Base-by-base conservation (phyloP, 106 monocot species). In the Iris macrosiphon region DNA sequence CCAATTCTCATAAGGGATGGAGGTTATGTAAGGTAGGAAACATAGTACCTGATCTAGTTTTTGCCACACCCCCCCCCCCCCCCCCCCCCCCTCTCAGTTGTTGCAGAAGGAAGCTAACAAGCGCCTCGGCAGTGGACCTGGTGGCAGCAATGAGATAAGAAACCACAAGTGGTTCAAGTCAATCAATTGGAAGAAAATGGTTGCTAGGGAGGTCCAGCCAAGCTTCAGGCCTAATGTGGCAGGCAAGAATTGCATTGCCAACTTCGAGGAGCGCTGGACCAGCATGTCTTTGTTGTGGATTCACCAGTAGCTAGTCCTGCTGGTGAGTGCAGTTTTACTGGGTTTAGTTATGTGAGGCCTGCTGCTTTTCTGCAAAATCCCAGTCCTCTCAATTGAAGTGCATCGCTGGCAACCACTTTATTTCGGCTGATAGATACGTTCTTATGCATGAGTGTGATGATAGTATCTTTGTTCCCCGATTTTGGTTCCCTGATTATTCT, bases 121-220 rank as follows among this genome's bases (percentile, higher is more conserved):
- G 52, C 70, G 98, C 7, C 77, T 98, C 13, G 90, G 90, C 26
- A 56, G 90, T 33, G 90, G 90, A 40, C 59, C 77, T 11, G 67
- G 64, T 4, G 87, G 83, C 15, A 72, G 75, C 65, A 54, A 72
- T 16, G 90, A 98, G 67, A 98, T 98, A 35, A 98, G 87, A 66
- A 87, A 73, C 28, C 96, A 96, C 52, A 90, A 78, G 59, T 96
- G 96, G 96, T 96, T 96, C 69, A 96, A 87, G 41, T 27, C 70
- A 4, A 79, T 96, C 21, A 87, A 87, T 32, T 96, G 96, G 96
- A 80, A 57, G 66, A 86, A 80, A 43, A 67, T 96, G 9, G 86
- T 83, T 1, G 69, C 74, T 6, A 70, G 96, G 19, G 79, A 80
- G 38, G 75, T 96, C 15, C 55, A 66, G 42, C 96, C 96, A 18